Percentiles rank a stretch among this genome's conserved stretches.
Evolutionary conservation across 1,284 basidiomycete genomes (phyloP).

Genomic region (Cerioporus squamosus): DNA sequence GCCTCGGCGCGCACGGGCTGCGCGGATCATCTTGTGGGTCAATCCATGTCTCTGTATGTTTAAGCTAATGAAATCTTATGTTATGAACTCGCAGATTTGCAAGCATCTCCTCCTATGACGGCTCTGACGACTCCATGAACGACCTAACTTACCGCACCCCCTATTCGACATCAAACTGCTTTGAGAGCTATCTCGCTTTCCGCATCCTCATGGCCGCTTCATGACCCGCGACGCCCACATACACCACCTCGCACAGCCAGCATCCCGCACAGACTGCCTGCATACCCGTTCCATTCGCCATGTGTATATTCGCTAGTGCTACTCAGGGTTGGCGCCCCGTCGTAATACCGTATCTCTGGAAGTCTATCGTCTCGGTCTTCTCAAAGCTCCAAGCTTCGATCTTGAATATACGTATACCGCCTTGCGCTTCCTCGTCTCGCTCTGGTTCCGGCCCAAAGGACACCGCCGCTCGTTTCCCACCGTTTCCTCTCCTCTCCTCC

Average conservation of each 20-base stretch:
- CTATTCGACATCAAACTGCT: conserved; percentile 12
- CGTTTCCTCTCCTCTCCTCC: background rate
- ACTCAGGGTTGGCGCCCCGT: conserved; percentile 20
- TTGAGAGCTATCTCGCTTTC: conserved; percentile 15
- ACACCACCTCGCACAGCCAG: conserved; percentile 2
- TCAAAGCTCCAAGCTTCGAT: background rate
- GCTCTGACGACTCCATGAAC: conserved; percentile 28
- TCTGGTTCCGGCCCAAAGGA: conserved; percentile 31
- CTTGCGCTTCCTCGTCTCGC: conserved; percentile 15
- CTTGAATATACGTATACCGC: conserved; percentile 9
- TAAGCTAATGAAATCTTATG: background rate
- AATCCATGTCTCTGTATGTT: background rate
- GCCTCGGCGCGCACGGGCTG: conserved; percentile 27
- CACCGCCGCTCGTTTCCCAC: conserved; percentile 27
- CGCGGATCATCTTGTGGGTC: conserved; percentile 28
- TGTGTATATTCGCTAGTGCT: conserved; percentile 29
- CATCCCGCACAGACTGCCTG: conserved; percentile 13
- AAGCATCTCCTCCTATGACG: conserved; percentile 23
- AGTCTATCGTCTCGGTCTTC: background rate
- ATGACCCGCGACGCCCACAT: conserved; percentile 17
- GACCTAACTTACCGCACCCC: conserved; percentile 22
- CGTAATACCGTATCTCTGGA: conserved; percentile 19
- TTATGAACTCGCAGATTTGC: conserved; percentile 16
- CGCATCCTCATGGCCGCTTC: conserved; percentile 16
- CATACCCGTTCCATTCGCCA: conserved; percentile 24